phyloP scores from a whole-genome alignment of 306 rosid species.

The Psophocarpus tetragonolobus region DNA sequence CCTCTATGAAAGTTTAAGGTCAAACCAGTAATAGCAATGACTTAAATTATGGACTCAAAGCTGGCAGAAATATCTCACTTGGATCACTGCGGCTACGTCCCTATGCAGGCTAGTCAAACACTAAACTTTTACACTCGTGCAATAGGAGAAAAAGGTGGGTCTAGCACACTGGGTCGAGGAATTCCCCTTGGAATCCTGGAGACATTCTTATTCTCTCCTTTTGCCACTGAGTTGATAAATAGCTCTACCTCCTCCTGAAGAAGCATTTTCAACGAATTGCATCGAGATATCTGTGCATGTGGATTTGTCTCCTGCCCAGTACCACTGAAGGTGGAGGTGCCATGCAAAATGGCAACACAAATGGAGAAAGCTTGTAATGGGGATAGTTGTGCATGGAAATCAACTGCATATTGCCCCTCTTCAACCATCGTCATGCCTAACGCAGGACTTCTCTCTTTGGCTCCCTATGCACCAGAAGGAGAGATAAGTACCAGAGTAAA shows the following conservation, averaged over 20 bases:
- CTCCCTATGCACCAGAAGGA: slow-evolving; percentile 59
- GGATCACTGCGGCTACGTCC: not conserved
- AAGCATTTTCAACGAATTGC: slow-evolving; percentile 71
- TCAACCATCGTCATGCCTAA: slow-evolving; percentile 67
- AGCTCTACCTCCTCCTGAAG: slow-evolving; percentile 65
- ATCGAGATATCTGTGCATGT: slow-evolving; percentile 48
- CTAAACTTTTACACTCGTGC: slow-evolving; percentile 57
- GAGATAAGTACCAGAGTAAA: slow-evolving; percentile 18
- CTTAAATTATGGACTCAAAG: not conserved
- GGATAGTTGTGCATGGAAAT: slow-evolving; percentile 87
- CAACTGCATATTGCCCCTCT: slow-evolving; percentile 81
- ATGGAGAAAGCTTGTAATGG: slow-evolving; percentile 90
- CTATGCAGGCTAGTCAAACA: not conserved
- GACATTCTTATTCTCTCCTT: slow-evolving; percentile 48
- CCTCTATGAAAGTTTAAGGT: not conserved
- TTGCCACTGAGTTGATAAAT: slow-evolving; percentile 57
- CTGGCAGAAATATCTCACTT: not conserved
- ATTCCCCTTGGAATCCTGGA: slow-evolving; percentile 56
- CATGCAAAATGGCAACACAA: slow-evolving; percentile 80
- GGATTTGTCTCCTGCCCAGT: slow-evolving; percentile 39
- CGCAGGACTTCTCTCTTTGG: slow-evolving; percentile 64
- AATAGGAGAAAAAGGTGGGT: slow-evolving; percentile 87
- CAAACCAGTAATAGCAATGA: not conserved
- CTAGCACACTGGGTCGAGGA: slow-evolving; percentile 51
- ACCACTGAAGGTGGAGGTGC: slow-evolving; percentile 51